Conservation (phyloP, 345 rosid genomes). For the Mallotus nudiflorus region DNA sequence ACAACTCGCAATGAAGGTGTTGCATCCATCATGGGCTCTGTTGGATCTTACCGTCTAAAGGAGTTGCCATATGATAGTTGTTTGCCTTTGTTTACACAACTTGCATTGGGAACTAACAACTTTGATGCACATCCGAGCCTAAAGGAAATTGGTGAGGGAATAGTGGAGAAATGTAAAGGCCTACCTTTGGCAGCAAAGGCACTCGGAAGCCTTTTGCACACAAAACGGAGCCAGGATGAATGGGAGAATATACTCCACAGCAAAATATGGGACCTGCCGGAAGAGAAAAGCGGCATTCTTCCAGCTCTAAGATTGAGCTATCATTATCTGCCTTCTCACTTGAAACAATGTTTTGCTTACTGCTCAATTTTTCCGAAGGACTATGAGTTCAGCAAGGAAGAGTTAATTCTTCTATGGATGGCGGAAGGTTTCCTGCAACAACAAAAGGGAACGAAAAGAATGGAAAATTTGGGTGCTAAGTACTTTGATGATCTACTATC, state of each 20-base stretch:
- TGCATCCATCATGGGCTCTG: neutral
- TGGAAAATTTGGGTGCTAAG: constrained; percentile 17
- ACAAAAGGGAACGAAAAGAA: neutral
- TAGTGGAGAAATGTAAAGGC: constrained; percentile 19
- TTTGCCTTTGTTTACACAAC: constrained; percentile 10
- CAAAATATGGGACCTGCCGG: constrained; percentile 7
- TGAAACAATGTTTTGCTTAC: neutral
- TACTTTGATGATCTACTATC: constrained; percentile 17
- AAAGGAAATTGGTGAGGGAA: constrained; percentile 3
- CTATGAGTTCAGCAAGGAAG: neutral
- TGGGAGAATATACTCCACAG: constrained; percentile 13
- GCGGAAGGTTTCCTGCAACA: constrained; percentile 20
- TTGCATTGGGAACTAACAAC: neutral
- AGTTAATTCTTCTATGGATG: constrained; percentile 24
- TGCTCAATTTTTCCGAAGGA: constrained; percentile 2
- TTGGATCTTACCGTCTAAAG: neutral
- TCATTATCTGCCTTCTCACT: neutral
- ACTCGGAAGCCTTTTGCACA: constrained; percentile 23
- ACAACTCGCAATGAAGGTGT: constrained; percentile 4
- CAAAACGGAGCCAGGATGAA: neutral
- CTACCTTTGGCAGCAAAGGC: constrained; percentile 26
- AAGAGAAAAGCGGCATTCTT: constrained; percentile 2
- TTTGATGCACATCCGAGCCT: neutral
- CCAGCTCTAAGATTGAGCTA: constrained; percentile 3
- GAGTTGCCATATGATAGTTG: constrained; percentile 17